phyloP scores from a whole-genome alignment of 768 basidiomycete species.

The Suillus cothurnatus region DNA sequence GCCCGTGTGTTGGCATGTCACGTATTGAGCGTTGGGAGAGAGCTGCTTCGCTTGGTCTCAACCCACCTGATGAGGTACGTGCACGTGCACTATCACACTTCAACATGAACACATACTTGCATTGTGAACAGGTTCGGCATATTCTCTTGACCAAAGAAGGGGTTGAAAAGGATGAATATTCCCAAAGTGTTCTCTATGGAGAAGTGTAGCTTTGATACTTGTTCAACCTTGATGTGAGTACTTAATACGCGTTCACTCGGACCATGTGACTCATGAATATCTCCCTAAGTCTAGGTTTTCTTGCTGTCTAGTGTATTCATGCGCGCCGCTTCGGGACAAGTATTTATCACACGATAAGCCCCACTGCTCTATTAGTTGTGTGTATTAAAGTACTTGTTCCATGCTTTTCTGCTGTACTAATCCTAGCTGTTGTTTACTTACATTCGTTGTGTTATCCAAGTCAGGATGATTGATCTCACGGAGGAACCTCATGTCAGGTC shows the following conservation, averaged over 20 bases:
- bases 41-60: constrained; percentile 73
- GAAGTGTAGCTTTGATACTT: constrained; percentile 27
- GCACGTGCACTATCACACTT: background rate
- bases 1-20: constrained; percentile 78
- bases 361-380: background rate
- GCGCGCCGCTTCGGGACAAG: background rate
- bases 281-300: background rate
- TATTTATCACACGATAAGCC: background rate
- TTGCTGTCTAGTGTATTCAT: background rate
- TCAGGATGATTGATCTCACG: background rate
- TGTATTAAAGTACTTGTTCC: background rate
- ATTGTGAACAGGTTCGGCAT: constrained; percentile 60
- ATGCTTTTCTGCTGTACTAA: background rate
- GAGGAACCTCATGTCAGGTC: background rate
- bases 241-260: too few species aligned
- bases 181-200: constrained; percentile 63
- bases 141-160: constrained; percentile 77
- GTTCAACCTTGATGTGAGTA: background rate
- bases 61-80: constrained; percentile 77
- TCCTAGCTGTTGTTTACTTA: background rate
- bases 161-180: constrained; percentile 49
- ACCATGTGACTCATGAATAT: background rate
- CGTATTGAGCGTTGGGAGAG: constrained; percentile 89
- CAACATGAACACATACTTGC: background rate
- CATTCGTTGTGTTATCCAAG: background rate